Conservation (phyloP, 768 basidiomycete species). For the Pisolithus microcarpus region DNA sequence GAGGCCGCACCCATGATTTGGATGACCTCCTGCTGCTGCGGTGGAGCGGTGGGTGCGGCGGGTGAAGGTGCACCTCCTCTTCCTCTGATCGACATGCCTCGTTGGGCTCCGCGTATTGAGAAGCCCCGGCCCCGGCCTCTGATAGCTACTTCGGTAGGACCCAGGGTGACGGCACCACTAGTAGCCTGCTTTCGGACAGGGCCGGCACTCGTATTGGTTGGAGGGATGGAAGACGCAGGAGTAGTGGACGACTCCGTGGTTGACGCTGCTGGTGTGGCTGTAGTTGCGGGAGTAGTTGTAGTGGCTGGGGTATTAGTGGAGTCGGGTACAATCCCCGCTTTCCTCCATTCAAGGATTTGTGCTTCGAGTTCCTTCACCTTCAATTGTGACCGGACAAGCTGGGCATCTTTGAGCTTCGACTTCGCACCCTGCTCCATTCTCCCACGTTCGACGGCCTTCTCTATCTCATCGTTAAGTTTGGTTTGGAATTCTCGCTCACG, state of each 20-base stretch:
- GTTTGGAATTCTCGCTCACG: conserved; percentile 41
- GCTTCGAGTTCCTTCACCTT: conserved; percentile 65
- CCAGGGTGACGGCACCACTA: conserved; percentile 22
- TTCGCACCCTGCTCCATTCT: conserved; percentile 56
- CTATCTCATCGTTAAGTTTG: conserved; percentile 49
- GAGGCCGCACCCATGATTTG: conserved; percentile 59
- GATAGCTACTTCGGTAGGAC: conserved; percentile 16
- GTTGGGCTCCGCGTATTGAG: conserved; percentile 16
- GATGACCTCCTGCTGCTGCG: conserved; percentile 35
- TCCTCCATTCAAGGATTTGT: conserved; percentile 51
- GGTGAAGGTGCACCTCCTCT: conserved; percentile 18
- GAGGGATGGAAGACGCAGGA: background rate
- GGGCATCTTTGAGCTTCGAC: conserved; percentile 62
- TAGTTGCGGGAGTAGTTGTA: conserved; percentile 9
- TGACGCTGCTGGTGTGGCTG: conserved; percentile 14
- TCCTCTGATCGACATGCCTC: conserved; percentile 26
- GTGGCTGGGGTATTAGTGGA: conserved; percentile 19
- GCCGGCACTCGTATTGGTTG: background rate
- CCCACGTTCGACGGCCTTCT: conserved; percentile 61
- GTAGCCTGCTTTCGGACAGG: conserved; percentile 7
- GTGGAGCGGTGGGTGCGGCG: conserved; percentile 19
- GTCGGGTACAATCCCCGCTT: conserved; percentile 41
- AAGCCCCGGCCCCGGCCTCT: conserved; percentile 30
- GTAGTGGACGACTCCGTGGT: background rate
- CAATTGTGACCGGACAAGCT: conserved; percentile 53